These are phyloP conservation scores for Auricularia cornea DNA, from an alignment of 768 basidiomycete genomes.

Conservation along the genomic window DNA sequence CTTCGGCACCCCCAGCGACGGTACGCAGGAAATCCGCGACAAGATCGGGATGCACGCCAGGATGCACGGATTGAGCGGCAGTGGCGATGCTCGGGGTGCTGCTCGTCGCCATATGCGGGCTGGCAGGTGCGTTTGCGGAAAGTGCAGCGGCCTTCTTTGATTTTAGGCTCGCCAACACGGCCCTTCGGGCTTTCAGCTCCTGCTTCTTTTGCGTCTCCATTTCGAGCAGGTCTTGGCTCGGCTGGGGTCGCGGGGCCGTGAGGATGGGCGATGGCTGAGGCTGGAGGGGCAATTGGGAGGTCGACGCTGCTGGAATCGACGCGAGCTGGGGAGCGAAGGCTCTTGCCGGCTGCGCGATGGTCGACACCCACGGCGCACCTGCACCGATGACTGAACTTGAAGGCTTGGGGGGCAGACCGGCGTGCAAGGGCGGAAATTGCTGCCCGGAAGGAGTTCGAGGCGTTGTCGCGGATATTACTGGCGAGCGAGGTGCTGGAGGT, in stretches of 20 bases:
- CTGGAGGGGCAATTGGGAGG: not conserved
- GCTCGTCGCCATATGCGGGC: not conserved
- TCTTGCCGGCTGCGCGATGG: not conserved
- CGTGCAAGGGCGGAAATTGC: not conserved
- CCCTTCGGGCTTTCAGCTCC: not conserved
- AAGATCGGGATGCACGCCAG: not conserved
- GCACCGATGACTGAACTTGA: not conserved
- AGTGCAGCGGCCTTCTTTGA: not conserved
- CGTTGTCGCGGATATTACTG: no score
- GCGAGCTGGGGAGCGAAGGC: not conserved
- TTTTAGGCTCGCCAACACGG: not conserved
- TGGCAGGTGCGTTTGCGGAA: not conserved
- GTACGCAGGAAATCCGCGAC: not conserved
- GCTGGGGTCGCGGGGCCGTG: not conserved
- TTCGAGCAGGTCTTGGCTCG: not conserved
- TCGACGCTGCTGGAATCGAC: not conserved
- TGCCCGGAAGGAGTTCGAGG: not conserved
- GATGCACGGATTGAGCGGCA: not conserved
- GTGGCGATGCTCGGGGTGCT: not conserved
- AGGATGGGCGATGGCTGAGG: not conserved
- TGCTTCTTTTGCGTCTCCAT: slow-evolving; percentile 1
- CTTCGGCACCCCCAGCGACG: not conserved
- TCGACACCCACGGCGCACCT: not conserved
- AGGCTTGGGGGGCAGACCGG: not conserved
- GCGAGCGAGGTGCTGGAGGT: not conserved